These are phyloP conservation scores for Leishmania mexicana DNA, from an alignment of 208 protist species.

Conservation along the genomic window DNA sequence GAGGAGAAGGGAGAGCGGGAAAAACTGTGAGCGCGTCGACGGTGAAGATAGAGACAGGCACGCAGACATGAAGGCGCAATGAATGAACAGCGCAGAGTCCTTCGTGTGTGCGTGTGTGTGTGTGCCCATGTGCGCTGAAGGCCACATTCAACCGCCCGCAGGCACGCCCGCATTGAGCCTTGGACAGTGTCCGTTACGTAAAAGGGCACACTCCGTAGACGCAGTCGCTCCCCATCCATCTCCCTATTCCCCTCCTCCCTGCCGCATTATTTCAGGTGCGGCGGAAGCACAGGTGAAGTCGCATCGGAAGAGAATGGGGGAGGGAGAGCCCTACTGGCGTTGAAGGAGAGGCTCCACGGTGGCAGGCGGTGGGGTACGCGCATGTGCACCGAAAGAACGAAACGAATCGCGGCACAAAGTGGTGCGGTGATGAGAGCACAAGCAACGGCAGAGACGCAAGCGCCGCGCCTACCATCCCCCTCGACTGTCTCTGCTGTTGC, in stretches of 20 bases:
- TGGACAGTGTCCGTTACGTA: neutral
- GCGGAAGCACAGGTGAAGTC: neutral
- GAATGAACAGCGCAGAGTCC: neutral
- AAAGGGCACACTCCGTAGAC: neutral
- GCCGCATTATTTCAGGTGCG: neutral
- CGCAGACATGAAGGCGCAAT: neutral
- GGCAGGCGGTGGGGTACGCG: neutral
- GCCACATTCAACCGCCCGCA: neutral
- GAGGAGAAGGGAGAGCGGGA: neutral
- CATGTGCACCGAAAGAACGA: neutral
- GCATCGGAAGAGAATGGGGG: neutral
- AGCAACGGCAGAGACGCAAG: neutral
- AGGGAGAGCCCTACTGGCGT: neutral
- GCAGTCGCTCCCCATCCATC: neutral
- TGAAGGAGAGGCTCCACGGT: neutral
- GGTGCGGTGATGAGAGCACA: neutral
- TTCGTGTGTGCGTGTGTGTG: neutral
- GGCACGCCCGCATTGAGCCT: neutral
- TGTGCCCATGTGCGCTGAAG: neutral
- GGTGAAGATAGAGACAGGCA: neutral
- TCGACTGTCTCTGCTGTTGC: neutral
- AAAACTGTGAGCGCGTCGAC: neutral
- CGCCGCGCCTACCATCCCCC: neutral
- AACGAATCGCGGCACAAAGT: neutral
- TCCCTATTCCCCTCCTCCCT: neutral